Evolutionary conservation across 2,329 filamentous ascomycete species (phyloP).

Genomic region (Fusarium anthophilum): DNA sequence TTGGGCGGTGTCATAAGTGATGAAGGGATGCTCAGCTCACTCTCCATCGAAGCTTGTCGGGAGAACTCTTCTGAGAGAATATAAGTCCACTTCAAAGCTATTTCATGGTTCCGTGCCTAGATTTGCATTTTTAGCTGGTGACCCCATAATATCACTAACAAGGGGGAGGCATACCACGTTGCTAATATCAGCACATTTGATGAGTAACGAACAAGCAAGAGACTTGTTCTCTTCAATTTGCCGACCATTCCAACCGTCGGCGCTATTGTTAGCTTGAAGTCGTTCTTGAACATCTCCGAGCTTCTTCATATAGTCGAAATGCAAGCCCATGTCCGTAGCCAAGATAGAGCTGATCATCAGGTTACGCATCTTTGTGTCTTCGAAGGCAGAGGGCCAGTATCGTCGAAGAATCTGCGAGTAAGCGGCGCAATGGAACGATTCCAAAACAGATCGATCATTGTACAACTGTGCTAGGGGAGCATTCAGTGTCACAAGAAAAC

Average conservation of each 20-base stretch:
- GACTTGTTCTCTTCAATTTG: slow-evolving; percentile 79
- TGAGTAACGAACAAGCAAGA: slow-evolving; percentile 87
- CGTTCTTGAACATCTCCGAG: slow-evolving; percentile 83
- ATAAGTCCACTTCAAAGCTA: slow-evolving; percentile 88
- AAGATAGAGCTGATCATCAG: slow-evolving; percentile 98
- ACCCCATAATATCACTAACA: background rate
- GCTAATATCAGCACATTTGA: slow-evolving; percentile 98
- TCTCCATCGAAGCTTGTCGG: slow-evolving; percentile 91
- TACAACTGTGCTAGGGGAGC: slow-evolving; percentile 94
- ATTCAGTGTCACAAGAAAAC: slow-evolving; percentile 91
- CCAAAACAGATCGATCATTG: slow-evolving; percentile 95
- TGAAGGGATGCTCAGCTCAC: slow-evolving; percentile 85
- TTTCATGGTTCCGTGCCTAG: slow-evolving; percentile 84
- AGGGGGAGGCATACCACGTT: slow-evolving; percentile 78
- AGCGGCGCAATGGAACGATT: slow-evolving; percentile 97
- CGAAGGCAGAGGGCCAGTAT: slow-evolving; percentile 87
- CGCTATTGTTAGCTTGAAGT: slow-evolving; percentile 71
- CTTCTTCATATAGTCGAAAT: slow-evolving; percentile 96
- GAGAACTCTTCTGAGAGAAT: slow-evolving; percentile 97
- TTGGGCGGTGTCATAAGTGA: slow-evolving; percentile 87
- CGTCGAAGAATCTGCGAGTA: slow-evolving; percentile 95
- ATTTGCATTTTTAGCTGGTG: slow-evolving; percentile 36
- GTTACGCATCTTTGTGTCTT: slow-evolving; percentile 81
- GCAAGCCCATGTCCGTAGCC: slow-evolving; percentile 95
- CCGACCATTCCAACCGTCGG: slow-evolving; percentile 80